These are phyloP conservation scores for Lachancea mirantina DNA, from an alignment of 805 yeast species.

Conservation along the genomic window DNA sequence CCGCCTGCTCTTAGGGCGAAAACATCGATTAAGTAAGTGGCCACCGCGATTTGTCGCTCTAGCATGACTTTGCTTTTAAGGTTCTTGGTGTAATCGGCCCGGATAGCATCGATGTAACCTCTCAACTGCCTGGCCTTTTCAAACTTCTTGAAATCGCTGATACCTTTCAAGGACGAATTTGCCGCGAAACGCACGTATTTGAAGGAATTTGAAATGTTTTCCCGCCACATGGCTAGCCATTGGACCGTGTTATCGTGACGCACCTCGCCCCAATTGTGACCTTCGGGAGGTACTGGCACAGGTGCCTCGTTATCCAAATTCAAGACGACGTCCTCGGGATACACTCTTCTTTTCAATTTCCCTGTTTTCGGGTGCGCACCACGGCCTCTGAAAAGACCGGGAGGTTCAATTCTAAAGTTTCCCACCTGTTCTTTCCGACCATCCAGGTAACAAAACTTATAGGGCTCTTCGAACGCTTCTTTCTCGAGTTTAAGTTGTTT, in stretches of 20 bases:
- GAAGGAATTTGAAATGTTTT: conserved; percentile 73
- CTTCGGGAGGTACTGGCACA: conserved; percentile 77
- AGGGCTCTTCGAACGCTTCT: conserved; percentile 73
- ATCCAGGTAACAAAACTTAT: conserved; percentile 69
- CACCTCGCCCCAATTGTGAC: conserved; percentile 87
- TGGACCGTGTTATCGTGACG: conserved; percentile 83
- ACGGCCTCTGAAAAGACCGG: conserved; percentile 91
- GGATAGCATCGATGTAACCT: conserved; percentile 59
- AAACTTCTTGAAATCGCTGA: conserved; percentile 83
- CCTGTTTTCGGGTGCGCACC: conserved; percentile 98
- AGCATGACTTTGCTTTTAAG: conserved; percentile 71
- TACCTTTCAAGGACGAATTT: conserved; percentile 83
- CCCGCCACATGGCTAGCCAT: conserved; percentile 98
- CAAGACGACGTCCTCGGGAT: conserved; percentile 82
- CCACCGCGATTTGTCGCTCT: conserved; percentile 88
- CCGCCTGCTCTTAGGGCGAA: conserved; percentile 98
- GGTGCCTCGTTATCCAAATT: conserved; percentile 68
- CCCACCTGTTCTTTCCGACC: conserved; percentile 92
- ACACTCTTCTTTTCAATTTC: conserved; percentile 74
- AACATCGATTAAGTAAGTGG: conserved; percentile 84
- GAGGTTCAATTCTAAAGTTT: conserved; percentile 91
- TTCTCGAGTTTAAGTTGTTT: conserved; percentile 62
- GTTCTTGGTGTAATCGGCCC: conserved; percentile 65
- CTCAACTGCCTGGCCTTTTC: conserved; percentile 88
- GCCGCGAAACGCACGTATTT: conserved; percentile 92